Evolutionary conservation across 306 rosid genomes (phyloP), one percentile per base, ranked within the genome.

Genomic region (Begonia fuchsioides): DNA sequence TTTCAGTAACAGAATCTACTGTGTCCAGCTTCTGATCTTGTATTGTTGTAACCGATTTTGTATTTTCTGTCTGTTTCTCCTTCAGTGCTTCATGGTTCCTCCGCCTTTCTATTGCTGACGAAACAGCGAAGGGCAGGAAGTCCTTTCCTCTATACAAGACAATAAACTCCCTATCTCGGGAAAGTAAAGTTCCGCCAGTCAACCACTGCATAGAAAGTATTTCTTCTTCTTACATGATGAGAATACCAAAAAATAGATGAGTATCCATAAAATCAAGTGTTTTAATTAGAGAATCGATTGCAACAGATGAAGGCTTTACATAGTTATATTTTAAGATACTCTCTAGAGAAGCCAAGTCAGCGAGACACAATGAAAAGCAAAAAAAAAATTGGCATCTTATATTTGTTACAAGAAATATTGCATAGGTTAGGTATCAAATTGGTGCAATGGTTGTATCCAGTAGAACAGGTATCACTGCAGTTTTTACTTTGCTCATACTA

Each of bases 101-200:
- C 52, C 88, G 69, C 71, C 70, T 75, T 68, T 74, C 86, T 53
- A 88, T 81, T 65, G 97, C 95, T 55, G 90, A 72, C 39, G 95
- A 84, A 65, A 78, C 97, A 48, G 80, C 82, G 58, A 68, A 50
- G 14, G 90, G 97, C 68, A 88, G 72, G 66, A 78, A 88, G 61
- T 84, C 97, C 53, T 88, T 88, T 71, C 95, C 97, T 64, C 97
- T 76, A 55, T 84, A 88, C 6, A 88, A 69, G 65, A 65, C 73
- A 51, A 88, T 70, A 68, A 84, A 75, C 54, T 88, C 90, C 56
- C 58, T 76, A 68, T 83, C 83, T 57, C 95, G 88, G 57, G 95
- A 65, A 70, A 88, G 77, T 54, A 88, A 79, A 61, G 70, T 68
- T 56, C 95, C 97, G 51, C 93, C 97, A 57, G 97, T 88, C 67